Evolutionary conservation across 2,329 filamentous ascomycete genomes (phyloP), one percentile per base, ranked within the genome.

Genomic region (Byssochlamys sp.): DNA sequence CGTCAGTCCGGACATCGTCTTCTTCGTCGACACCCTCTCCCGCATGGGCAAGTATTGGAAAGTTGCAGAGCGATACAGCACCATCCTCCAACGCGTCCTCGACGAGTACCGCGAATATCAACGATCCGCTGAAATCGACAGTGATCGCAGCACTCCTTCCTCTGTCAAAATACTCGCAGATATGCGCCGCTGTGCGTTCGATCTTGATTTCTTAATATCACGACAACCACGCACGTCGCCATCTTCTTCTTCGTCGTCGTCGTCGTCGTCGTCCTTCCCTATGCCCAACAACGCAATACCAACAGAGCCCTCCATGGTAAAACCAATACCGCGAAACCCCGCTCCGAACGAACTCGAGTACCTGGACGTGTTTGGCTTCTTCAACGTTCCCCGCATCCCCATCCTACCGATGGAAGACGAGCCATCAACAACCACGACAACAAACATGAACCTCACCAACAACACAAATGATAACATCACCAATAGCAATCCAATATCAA

Each of bases 281-380:
- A 62, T 77, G 56, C 61, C 67, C 28, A 64, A 55, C 71, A 58
- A 68, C 60, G 53, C n/a, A 12, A 58, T 51, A 58, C 59, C 56
- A 60, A 56, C 63, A 11, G 35, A 62, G 3, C 48, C 27, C 54
- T 61, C 60, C 19, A 61, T 14, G 55, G 59, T 53, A 65, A 61
- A 54, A 64, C 65, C 68, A 5, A 86, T 85, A 0, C 84, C 85
- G 1, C 81, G 82, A 1, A 81, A 84, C 29, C 88, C 89, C 0
- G 88, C 85, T 9, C 83, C 88, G 1, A 90, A 94, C 63, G 90
- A 95, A 67, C 78, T 96, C 2, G 91, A 95, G 69, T 95, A 95
- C 69, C 78, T 96, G 2, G 91, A 96, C 65, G 89, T 96, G 0
- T 96, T 96, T 69, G 90, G 94, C 65, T 96, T 95, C 69, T 96